Conservation (phyloP, 441 rosid genomes). For the Gossypium lobatum region DNA sequence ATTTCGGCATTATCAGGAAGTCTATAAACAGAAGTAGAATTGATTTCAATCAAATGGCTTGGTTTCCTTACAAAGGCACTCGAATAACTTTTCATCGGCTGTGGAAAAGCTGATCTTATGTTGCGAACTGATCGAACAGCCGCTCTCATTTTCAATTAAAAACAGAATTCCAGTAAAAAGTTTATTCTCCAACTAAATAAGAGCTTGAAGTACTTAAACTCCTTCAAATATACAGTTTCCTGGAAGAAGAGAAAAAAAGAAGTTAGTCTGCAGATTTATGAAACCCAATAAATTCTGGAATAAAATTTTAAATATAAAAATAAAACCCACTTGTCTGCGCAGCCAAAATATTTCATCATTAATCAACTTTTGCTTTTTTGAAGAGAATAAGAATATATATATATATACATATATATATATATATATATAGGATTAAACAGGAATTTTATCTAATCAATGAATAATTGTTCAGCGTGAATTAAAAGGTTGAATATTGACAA, state of each 20-base stretch:
- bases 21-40: slow-evolving; percentile 15
- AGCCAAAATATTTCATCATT: neutral
- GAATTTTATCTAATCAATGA: neutral
- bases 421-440: neutral
- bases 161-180: neutral
- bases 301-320: neutral
- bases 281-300: neutral
- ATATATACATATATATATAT: neutral
- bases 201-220: neutral
- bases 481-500: neutral
- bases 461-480: neutral
- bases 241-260: neutral
- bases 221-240: slow-evolving; percentile 7
- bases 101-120: slow-evolving; percentile 35
- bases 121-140: slow-evolving; percentile 34
- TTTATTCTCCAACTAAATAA: neutral
- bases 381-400: slow-evolving; percentile 11
- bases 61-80: slow-evolving; percentile 26
- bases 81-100: slow-evolving; percentile 23
- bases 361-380: neutral
- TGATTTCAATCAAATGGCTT: slow-evolving; percentile 15
- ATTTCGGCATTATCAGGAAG: slow-evolving; percentile 15
- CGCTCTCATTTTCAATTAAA: slow-evolving; percentile 48
- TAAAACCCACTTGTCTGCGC: neutral
- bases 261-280: neutral